Evolutionary conservation across 257 asterid genomes (phyloP), one percentile per base, ranked within the genome.

Genomic region (Solanum sejunctum): DNA sequence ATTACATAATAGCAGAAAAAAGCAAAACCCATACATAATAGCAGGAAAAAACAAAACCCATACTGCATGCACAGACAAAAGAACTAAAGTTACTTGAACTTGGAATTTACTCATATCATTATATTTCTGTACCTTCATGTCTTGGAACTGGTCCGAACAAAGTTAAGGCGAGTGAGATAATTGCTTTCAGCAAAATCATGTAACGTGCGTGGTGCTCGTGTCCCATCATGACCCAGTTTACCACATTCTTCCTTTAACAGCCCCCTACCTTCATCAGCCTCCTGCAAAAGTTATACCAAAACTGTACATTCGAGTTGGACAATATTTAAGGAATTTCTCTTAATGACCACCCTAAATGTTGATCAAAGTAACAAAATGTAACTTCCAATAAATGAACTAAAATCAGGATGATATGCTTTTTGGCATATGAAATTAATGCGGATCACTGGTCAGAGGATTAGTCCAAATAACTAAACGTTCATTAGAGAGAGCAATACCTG

Each of bases 111-210:
- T 28, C 20, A 32, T 58, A 39, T 45, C 66, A 28, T 73, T 72
- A 21, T 28, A 58, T 73, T 26, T 78, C 63, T 26, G 63, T 78
- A 78, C 83, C 83, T 78, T 78, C 83, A 78, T 18, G 82, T 39
- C 80, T 20, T 45, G 80, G 85, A 69, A 54, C 69, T 87, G 20
- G 93, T 93, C 81, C 94, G 95, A 41, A 95, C 98, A 78, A 94
- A 95, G 81, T 94, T 71, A 85, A 97, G 98, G 85, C 84, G 92
- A 86, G 95, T 91, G 91, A 95, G 88, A 86, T 97, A 97, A 89
- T 93, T 95, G 92, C 92, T 93, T 91, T 95, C 98, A 6, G 98
- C 99, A 87, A 97, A 94, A 90, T 95, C 99, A 90, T 97, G 99
- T 52, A 94, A 80, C 8, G 98, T 90, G 55, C 97, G 94, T 78